Evolutionary conservation across 768 basidiomycete genomes (phyloP).

Genomic region (Naganishia randhawae): DNA sequence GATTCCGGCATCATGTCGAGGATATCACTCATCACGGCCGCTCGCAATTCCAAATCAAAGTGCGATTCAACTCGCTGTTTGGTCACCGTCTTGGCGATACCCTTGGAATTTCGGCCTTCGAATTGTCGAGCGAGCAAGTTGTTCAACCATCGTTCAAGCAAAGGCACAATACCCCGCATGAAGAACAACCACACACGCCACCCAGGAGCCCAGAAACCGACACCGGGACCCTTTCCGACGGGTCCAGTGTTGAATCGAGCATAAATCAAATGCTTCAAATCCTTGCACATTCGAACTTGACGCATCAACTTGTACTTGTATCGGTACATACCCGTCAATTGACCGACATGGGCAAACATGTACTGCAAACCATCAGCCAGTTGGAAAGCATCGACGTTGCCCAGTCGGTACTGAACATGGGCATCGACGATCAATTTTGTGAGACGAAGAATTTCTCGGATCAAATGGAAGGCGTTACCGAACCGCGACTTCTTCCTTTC

Average conservation of each 20-base stretch:
- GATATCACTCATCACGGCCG: slow-evolving; percentile 99
- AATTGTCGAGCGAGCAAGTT: slow-evolving; percentile 97
- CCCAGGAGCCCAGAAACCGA: slow-evolving; percentile 99
- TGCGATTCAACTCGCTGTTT: slow-evolving; percentile 99
- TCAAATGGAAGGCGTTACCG: slow-evolving; percentile 86
- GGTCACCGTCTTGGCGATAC: slow-evolving; percentile 94
- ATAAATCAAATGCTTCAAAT: slow-evolving; percentile 92
- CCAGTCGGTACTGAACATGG: slow-evolving; percentile 95
- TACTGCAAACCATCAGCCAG: slow-evolving; percentile 97
- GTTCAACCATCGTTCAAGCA: slow-evolving; percentile 95
- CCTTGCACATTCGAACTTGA: slow-evolving; percentile 99
- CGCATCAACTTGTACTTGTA: slow-evolving; percentile 99
- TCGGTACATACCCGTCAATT: slow-evolving; percentile 98
- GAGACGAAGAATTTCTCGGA: slow-evolving; percentile 93
- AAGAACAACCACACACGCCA: slow-evolving; percentile 99
- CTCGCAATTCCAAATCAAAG: slow-evolving; percentile 92
- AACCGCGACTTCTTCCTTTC: slow-evolving; percentile 99
- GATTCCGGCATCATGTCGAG: slow-evolving; percentile 99
- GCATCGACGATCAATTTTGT: slow-evolving; percentile 99
- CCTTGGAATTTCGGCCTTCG: slow-evolving; percentile 88
- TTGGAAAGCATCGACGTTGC: slow-evolving; percentile 98
- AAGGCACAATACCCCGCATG: slow-evolving; percentile 96
- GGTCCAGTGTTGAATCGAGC: slow-evolving; percentile 99
- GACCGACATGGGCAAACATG: slow-evolving; percentile 94
- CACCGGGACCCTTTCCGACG: slow-evolving; percentile 97